These are phyloP conservation scores for Fusarium brevicatenulatum DNA, from an alignment of 2,329 filamentous ascomycete genomes.

Conservation along the genomic window DNA sequence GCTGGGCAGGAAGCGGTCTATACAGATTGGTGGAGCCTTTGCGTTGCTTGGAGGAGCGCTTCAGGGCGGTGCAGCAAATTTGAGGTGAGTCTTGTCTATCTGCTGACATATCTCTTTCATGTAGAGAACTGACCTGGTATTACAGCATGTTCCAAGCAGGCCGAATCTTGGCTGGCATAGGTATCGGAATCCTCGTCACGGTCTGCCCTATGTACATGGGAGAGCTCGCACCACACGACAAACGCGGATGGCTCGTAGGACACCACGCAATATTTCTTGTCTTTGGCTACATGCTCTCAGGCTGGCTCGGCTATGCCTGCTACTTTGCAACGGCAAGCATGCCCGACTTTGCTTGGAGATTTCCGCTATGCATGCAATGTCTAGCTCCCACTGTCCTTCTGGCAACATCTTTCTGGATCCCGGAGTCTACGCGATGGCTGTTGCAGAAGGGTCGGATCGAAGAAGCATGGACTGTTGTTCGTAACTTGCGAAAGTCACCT, in stretches of 20 bases:
- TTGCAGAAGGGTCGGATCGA: constrained; percentile 56
- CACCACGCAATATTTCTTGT: constrained; percentile 59
- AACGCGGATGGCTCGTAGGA: constrained; percentile 60
- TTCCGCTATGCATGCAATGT: constrained; percentile 55
- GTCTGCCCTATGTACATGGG: constrained; percentile 50
- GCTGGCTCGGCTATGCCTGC: constrained; percentile 50
- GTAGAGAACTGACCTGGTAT: neutral
- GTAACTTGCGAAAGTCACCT: constrained; percentile 44
- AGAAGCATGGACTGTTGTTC: constrained; percentile 56
- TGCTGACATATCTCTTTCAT: no score
- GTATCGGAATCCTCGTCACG: constrained; percentile 51
- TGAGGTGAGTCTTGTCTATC: constrained; percentile 46
- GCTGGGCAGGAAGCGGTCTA: constrained; percentile 55
- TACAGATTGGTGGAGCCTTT: constrained; percentile 57
- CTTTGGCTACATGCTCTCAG: constrained; percentile 56
- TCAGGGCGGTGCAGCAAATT: constrained; percentile 55
- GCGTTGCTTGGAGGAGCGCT: constrained; percentile 58
- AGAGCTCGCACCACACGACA: constrained; percentile 49
- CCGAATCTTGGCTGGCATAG: constrained; percentile 56
- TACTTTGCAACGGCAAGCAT: constrained; percentile 39
- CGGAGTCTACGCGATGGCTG: constrained; percentile 59
- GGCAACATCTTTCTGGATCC: constrained; percentile 49
- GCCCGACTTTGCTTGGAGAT: constrained; percentile 52
- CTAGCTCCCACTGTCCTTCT: constrained; percentile 51
- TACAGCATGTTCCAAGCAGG: constrained; percentile 52